phyloP scores from a whole-genome alignment of 495 filamentous ascomycete genomes.

The Xylaria flabelliformis region DNA sequence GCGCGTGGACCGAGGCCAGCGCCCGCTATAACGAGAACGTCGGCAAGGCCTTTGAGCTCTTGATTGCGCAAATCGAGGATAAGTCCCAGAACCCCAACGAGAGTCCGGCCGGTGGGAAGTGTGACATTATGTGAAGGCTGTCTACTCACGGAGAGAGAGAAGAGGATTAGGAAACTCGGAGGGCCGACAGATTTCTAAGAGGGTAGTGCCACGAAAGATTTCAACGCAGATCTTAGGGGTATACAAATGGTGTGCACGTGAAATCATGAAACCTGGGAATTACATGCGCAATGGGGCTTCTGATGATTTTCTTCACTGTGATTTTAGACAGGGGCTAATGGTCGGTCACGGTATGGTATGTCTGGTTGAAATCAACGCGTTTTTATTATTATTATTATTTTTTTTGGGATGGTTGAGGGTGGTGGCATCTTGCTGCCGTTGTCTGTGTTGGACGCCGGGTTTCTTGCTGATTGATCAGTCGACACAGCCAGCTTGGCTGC shows the following conservation, averaged over 20 bases:
- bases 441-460: not conserved
- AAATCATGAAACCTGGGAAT: not conserved
- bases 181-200: not conserved
- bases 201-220: slow-evolving; percentile 9
- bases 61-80: slow-evolving; percentile 88
- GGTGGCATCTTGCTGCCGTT: not conserved
- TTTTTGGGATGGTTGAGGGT: not conserved
- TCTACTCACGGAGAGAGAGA: not conserved
- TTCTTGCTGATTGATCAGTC: slow-evolving; percentile 5
- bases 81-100: slow-evolving; percentile 90
- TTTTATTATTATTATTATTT: too few species aligned
- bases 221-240: slow-evolving; percentile 1
- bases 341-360: slow-evolving; percentile 12
- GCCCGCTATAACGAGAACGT: slow-evolving; percentile 95
- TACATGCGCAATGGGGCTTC: slow-evolving; percentile 11
- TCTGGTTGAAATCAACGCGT: not conserved
- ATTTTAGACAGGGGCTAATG: slow-evolving; percentile 11
- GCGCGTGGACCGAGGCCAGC: slow-evolving; percentile 93
- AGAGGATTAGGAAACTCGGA: not conserved
- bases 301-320: not conserved
- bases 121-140: slow-evolving; percentile 75
- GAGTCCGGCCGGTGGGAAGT: slow-evolving; percentile 79
- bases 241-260: slow-evolving; percentile 7
- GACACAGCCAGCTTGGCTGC: not conserved
- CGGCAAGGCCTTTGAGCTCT: slow-evolving; percentile 86